Evolutionary conservation across 345 rosid genomes (phyloP).

Genomic region (Corchorus capsularis): DNA sequence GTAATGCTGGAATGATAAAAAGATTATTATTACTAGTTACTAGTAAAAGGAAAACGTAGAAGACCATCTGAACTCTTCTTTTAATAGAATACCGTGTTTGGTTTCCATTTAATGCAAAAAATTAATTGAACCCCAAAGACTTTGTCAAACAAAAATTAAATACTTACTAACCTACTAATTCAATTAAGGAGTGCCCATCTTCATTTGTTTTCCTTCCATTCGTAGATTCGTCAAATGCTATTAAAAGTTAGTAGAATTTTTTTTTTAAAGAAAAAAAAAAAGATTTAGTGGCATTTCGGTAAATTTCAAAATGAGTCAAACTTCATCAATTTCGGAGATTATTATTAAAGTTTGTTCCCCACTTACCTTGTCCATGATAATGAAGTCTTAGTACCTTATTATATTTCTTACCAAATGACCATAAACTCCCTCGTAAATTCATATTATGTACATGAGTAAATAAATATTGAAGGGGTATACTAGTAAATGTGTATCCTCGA

Average conservation of each 20-base stretch:
- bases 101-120: conserved; percentile 24
- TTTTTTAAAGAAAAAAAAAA: too few species aligned
- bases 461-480: not conserved
- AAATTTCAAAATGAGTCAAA: conserved; percentile 45
- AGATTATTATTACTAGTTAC: too few species aligned
- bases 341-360: conserved; percentile 49
- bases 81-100: conserved; percentile 17
- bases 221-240: conserved; percentile 6
- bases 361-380: conserved; percentile 45
- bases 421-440: not conserved
- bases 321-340: conserved; percentile 51
- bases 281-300: conserved; percentile 17
- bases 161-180: too few species aligned
- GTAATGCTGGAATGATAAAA: too few species aligned
- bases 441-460: too few species aligned
- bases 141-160: conserved; percentile 1
- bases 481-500: not conserved
- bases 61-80: not conserved
- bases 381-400: conserved; percentile 21
- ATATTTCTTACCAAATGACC: conserved; percentile 1
- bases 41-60: not conserved
- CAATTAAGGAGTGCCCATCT: not conserved
- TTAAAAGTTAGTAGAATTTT: not conserved
- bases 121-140: not conserved
- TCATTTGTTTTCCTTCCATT: not conserved